Evolutionary conservation across 768 basidiomycete species (phyloP), one percentile per base, ranked within the genome.

Genomic region (Baorangia bicolor): DNA sequence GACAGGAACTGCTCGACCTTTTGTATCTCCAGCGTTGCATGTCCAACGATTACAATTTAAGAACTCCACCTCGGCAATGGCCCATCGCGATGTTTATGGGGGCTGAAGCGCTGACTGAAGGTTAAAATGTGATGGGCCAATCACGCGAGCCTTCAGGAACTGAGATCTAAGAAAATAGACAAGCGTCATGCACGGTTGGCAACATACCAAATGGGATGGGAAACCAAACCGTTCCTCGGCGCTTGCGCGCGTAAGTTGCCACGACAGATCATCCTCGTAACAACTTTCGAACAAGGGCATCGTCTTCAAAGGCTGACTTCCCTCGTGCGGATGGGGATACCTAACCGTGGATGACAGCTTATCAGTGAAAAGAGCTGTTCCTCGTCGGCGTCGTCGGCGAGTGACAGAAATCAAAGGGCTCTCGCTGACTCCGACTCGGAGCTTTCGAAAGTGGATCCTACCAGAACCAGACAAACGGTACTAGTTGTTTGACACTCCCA

Each of bases 1-100:
- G 28, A 40, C 3, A 12, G 12, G 6, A 18, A 46, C 10, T 2
- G 2, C 3, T 18, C 14, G 30, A 44, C 34, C 54, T 65, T 65
- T 67, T 65, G 63, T 64, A 61, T 23, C 14, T 5, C 18, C 20
- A 49, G 30, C 18, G 42, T 21, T 39, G 40, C 13, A 30, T 13
- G 10, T 27, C 49, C 33, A 55, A 43, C 14, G 11, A 12, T 21
- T 28, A 53, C 51, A 18, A 39, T 58, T 51, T 50, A 31, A 38
- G 46, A 33, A 41, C 39, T 31, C 56, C 45, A 51, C 34, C 13
- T 52, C 37, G 37, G 43, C 25, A 41, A 44, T 20, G 38, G 14
- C 16, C 47, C 34, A 49, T 33, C 23, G 23, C n/a, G 45, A 39
- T 37, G 39, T 45, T 50, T 56, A 21, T 43, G 18, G 31, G 23